Evolutionary conservation across 805 yeast species (phyloP).

Genomic region (Kazachstania bromeliacearum): DNA sequence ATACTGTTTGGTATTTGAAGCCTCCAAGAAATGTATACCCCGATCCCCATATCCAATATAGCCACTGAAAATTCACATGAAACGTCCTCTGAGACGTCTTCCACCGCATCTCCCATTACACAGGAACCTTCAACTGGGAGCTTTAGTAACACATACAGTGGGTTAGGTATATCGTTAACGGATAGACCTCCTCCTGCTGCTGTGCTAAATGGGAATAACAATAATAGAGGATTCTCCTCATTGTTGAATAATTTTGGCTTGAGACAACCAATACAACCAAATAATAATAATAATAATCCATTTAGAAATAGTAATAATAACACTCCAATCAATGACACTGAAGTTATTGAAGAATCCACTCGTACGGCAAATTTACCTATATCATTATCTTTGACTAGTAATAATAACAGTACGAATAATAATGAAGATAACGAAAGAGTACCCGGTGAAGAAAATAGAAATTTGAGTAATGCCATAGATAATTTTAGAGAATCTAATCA

Average conservation of each 20-base stretch:
- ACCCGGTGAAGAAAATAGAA: not conserved
- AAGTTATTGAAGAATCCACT: not conserved
- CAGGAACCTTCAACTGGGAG: not conserved
- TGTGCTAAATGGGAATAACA: not conserved
- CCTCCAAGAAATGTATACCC: too few relatives aligned
- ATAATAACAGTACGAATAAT: conserved; percentile 1
- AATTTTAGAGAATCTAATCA: not conserved
- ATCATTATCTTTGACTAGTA: conserved; percentile 4
- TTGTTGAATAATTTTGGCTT: conserved; percentile 25
- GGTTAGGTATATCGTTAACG: conserved; percentile 6
- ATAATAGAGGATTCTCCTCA: conserved; percentile 15
- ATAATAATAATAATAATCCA: conserved; percentile 1
- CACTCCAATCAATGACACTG: conserved; percentile 2
- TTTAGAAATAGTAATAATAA: conserved; percentile 2
- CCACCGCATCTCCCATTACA: not conserved
- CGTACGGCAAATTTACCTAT: conserved; percentile 4
- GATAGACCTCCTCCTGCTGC: not conserved
- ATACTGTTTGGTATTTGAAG: too few relatives aligned
- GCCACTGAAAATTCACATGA: too few relatives aligned
- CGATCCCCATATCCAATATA: too few relatives aligned
- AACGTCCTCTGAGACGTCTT: not conserved
- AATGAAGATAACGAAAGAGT: conserved; percentile 1
- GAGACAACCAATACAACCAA: conserved; percentile 10
- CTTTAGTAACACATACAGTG: conserved; percentile 5
- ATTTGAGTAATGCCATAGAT: not conserved